phyloP scores from a whole-genome alignment of 1,284 basidiomycete genomes.

The Coniophora puteana region DNA sequence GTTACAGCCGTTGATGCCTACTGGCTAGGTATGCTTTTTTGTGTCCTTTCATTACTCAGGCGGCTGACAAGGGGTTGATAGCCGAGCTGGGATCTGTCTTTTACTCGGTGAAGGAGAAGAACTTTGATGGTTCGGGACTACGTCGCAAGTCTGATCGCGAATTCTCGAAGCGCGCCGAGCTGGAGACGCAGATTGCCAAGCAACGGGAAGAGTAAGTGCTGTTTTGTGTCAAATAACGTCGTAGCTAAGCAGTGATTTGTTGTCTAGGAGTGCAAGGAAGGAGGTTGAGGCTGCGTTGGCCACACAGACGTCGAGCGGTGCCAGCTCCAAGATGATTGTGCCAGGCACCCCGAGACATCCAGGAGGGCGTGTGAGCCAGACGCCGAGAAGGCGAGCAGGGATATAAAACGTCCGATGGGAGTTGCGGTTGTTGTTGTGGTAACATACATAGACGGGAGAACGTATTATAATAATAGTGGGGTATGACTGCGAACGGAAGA shows the following conservation, averaged over 20 bases:
- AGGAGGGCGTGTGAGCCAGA: slow-evolving; percentile 65
- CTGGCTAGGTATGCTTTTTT: slow-evolving; percentile 73
- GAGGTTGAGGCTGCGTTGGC: slow-evolving; percentile 63
- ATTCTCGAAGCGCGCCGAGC: slow-evolving; percentile 84
- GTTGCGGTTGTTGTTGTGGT: too few relatives aligned
- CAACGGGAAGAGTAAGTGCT: slow-evolving; percentile 79
- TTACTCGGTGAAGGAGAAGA: slow-evolving; percentile 93
- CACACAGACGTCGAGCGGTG: slow-evolving; percentile 53
- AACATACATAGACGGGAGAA: too few relatives aligned
- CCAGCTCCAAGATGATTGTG: slow-evolving; percentile 68
- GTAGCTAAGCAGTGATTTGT: too few relatives aligned
- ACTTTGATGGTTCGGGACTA: slow-evolving; percentile 82
- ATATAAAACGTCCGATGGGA: too few relatives aligned
- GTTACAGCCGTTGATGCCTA: slow-evolving; percentile 94
- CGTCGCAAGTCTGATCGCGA: slow-evolving; percentile 78
- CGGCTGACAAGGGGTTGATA: slow-evolving; percentile 26
- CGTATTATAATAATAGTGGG: too few relatives aligned
- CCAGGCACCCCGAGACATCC: slow-evolving; percentile 78
- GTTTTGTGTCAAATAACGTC: background rate
- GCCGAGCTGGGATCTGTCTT: slow-evolving; percentile 93
- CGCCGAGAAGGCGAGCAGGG: slow-evolving; percentile 56
- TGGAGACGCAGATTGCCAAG: slow-evolving; percentile 86
- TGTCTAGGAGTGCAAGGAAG: slow-evolving; percentile 55
- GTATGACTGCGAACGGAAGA: too few relatives aligned
- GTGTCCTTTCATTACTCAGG: background rate